Evolutionary conservation across 371 early-diverging fungal genomes (phyloP).

Genomic region (Rhizopus arrhizus): DNA sequence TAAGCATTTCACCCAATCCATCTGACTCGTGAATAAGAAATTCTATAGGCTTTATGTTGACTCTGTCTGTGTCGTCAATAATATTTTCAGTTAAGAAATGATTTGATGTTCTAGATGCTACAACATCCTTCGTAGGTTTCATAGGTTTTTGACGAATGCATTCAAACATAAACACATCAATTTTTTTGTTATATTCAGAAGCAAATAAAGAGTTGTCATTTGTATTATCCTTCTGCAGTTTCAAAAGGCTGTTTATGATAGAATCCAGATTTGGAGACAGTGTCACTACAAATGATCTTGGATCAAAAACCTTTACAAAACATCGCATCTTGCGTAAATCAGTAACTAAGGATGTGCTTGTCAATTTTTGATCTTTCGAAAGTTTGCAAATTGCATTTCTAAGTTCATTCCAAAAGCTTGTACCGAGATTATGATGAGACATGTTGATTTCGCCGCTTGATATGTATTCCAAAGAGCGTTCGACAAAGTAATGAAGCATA

Average conservation of each 20-base stretch:
- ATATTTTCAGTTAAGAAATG: conserved; percentile 7
- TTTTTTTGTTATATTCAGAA: background rate
- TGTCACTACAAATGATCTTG: conserved; percentile 65
- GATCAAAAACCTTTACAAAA: conserved; percentile 69
- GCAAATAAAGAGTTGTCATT: background rate
- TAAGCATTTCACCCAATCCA: conserved; percentile 37
- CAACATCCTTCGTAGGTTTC: conserved; percentile 29
- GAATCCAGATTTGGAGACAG: conserved; percentile 61
- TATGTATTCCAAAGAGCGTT: conserved; percentile 48
- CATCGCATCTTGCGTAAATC: conserved; percentile 59
- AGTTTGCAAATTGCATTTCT: conserved; percentile 23
- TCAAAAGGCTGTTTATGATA: conserved; percentile 43
- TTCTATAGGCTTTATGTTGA: conserved; percentile 28
- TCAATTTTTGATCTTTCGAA: conserved; percentile 3
- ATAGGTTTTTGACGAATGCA: conserved; percentile 63
- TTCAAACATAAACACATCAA: conserved; percentile 57
- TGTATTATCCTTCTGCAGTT: conserved; percentile 16
- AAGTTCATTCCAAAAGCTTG: conserved; percentile 44
- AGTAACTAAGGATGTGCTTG: conserved; percentile 26
- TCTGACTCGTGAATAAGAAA: conserved; percentile 45
- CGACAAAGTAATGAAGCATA: conserved; percentile 50
- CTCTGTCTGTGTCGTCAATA: conserved; percentile 11
- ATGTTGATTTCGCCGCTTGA: conserved; percentile 63
- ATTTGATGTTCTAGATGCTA: background rate
- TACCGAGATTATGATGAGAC: conserved; percentile 50